Evolutionary conservation across 1,139 yeast genomes (phyloP), one percentile per base, ranked within the genome.

Genomic region (Zygosaccharomyces sapae): DNA sequence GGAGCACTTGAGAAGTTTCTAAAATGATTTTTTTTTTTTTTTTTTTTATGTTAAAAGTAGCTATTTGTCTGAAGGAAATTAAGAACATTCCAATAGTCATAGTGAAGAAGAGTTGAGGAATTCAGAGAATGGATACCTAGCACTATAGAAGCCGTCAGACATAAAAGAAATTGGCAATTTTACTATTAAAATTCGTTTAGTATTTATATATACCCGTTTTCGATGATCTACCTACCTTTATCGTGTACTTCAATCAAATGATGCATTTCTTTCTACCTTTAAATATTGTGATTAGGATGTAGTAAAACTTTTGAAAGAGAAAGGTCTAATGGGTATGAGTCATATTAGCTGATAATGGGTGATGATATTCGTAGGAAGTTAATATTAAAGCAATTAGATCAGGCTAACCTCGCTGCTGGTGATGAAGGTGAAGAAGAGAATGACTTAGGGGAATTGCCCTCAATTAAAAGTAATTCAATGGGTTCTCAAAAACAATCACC

Each of bases 321-420:
- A 12, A 9, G 8, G 19, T 16, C 34, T 4, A 16, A 12, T 16
- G 9, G 31, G 5, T 12, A 37, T 37, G 42, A n/a, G 6, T 18
- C 4, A 29, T 16, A 16, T 12, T n/a, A 29, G 8, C 4, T 20
- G n/a, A n/a, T 38, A 20, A 54, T 54, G 56, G 44, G 41, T 19
- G 51, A 48, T 38, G 45, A 53, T 44, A 29, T 56, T 12, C 49
- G 56, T 10, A 52, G 52, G 31, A 51, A 46, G 13, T 10, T 58
- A 22, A 13, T 55, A 5, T 34, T 57, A 29, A 51, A 47, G 22
- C 53, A 55, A n/a, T 24, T 57, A 18, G 49, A 50, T 3, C 38
- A 47, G 27, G 52, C 49, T n/a, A 41, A 41, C 13, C 41, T 35
- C 8, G 16, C 46, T 8, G 20, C 33, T n/a, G 41, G 33, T 8